Evolutionary conservation across 148 eudicot species (phyloP).

Genomic region (Rhododendron griersonianum): DNA sequence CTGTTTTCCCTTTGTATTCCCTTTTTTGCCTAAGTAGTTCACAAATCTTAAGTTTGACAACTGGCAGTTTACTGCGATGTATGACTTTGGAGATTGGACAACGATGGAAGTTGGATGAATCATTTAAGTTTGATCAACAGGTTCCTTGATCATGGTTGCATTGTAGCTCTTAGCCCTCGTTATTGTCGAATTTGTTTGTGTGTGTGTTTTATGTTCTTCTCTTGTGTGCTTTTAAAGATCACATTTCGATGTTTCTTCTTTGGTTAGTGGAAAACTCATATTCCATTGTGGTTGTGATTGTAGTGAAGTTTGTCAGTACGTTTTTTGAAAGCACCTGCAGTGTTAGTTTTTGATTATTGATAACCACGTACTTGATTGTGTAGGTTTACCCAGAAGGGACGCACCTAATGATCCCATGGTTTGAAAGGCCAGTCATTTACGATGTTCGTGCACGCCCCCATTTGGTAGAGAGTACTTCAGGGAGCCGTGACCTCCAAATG

Average conservation of each 20-base stretch:
- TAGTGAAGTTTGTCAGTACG: neutral
- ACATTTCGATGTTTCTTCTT: neutral
- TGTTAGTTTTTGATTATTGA: neutral
- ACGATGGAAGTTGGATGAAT: neutral
- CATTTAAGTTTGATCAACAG: neutral
- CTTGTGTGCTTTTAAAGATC: neutral
- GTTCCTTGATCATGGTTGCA: neutral
- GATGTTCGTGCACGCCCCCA: constrained; percentile 97
- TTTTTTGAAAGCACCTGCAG: neutral
- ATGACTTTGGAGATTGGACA: neutral
- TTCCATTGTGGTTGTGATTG: neutral
- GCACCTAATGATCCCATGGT: constrained; percentile 87
- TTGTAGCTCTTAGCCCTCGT: neutral
- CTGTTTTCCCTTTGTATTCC: neutral
- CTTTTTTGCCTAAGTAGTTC: neutral
- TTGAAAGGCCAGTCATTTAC: constrained; percentile 87
- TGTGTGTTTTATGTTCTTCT: neutral
- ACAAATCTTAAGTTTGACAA: neutral
- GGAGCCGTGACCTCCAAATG: constrained; percentile 99
- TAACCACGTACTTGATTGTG: neutral
- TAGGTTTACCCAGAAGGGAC: constrained; percentile 99
- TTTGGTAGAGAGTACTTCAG: constrained; percentile 89
- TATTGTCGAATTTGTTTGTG: neutral
- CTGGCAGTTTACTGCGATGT: neutral
- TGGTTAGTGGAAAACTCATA: neutral